phyloP scores from a whole-genome alignment of 1,284 basidiomycete species.

The Trichosporon ovoides region DNA sequence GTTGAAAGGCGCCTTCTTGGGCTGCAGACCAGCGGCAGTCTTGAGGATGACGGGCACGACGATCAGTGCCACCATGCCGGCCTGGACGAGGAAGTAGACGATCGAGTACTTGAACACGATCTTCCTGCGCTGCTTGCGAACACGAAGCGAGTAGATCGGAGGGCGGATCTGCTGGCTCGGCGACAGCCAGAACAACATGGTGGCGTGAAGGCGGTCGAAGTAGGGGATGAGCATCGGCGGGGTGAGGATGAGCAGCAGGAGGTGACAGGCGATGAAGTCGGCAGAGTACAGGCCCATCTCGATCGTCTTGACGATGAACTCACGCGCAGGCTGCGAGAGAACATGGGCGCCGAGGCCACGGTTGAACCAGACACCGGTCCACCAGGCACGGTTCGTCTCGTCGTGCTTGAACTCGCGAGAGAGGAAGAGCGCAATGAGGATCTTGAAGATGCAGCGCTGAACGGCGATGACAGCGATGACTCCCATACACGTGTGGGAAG shows the following conservation, averaged over 20 bases:
- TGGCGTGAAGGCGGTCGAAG: slow-evolving; percentile 80
- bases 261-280: slow-evolving; percentile 56
- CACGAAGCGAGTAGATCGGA: slow-evolving; percentile 84
- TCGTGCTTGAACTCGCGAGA: slow-evolving; percentile 96
- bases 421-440: slow-evolving; percentile 83
- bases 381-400: slow-evolving; percentile 94
- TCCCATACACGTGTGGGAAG: slow-evolving; percentile 83
- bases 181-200: slow-evolving; percentile 63
- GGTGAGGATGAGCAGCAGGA: slow-evolving; percentile 69
- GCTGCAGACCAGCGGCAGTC: slow-evolving; percentile 58
- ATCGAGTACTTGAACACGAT: slow-evolving; percentile 68
- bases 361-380: slow-evolving; percentile 92
- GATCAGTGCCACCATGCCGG: slow-evolving; percentile 66
- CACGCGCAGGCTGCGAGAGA: slow-evolving; percentile 88
- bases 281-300: slow-evolving; percentile 93
- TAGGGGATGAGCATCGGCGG: slow-evolving; percentile 80
- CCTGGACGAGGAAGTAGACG: slow-evolving; percentile 71
- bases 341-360: slow-evolving; percentile 79
- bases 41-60: slow-evolving; percentile 54
- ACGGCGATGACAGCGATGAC: slow-evolving; percentile 79
- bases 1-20: slow-evolving; percentile 48
- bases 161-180: slow-evolving; percentile 81
- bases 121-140: slow-evolving; percentile 76
- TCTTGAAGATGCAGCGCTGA: slow-evolving; percentile 85
- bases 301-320: slow-evolving; percentile 93